A percentile compares a stretch with the other conserved stretches of the same genome.
Conservation (phyloP, 1,284 basidiomycete species). For the Microbotryomycetes sp. region DNA sequence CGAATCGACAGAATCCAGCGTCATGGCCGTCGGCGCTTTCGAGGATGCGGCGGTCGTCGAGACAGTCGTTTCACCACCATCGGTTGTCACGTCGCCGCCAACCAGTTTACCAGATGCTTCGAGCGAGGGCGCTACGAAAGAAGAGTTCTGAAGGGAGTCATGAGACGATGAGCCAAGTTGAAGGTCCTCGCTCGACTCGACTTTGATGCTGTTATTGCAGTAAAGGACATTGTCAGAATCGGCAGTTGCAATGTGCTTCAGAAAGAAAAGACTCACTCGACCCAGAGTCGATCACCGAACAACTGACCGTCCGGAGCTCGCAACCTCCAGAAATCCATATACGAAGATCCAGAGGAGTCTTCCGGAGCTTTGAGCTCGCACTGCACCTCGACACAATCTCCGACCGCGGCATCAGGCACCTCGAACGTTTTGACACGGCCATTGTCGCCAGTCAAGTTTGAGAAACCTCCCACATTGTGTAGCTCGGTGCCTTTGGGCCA, state of each 20-base stretch:
- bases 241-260: background rate
- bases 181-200: slow-evolving; percentile 12
- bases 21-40: background rate
- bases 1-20: background rate
- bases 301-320: slow-evolving; percentile 16
- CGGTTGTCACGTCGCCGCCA: background rate
- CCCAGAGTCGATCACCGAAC: slow-evolving; percentile 32
- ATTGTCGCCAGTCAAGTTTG: background rate
- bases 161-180: background rate
- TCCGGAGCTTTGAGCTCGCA: slow-evolving; percentile 35
- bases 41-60: slow-evolving; percentile 11
- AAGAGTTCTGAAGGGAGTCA: slow-evolving; percentile 7
- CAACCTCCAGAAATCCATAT: slow-evolving; percentile 29
- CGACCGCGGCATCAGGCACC: slow-evolving; percentile 8
- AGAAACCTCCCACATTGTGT: slow-evolving; percentile 35
- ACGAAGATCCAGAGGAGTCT: background rate
- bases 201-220: slow-evolving; percentile 12
- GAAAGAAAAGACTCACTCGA: slow-evolving; percentile 4
- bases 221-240: background rate
- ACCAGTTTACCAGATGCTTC: slow-evolving; percentile 10
- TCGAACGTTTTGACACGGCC: background rate
- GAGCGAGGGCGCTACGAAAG: slow-evolving; percentile 19
- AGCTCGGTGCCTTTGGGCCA: slow-evolving; percentile 32
- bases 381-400: slow-evolving; percentile 24
- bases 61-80: slow-evolving; percentile 1